These are phyloP conservation scores for Lactarius pseudohatsudake DNA, from an alignment of 768 basidiomycete species.

Conservation along the genomic window DNA sequence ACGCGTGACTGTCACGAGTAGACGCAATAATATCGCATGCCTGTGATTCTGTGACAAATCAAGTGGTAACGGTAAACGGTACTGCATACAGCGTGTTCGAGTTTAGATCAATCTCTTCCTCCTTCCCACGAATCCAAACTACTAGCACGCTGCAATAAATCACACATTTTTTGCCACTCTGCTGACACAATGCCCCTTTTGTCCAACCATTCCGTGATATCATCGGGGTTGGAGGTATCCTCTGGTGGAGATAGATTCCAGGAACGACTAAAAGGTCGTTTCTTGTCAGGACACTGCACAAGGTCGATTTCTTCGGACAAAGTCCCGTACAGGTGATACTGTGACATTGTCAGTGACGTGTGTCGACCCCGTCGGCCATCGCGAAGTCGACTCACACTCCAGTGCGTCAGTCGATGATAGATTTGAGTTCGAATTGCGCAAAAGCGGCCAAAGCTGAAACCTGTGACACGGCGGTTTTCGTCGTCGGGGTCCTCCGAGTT, in stretches of 20 bases:
- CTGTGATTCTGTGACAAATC: neutral
- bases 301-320: slow-evolving; percentile 60
- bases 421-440: slow-evolving; percentile 67
- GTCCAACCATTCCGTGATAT: slow-evolving; percentile 81
- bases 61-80: neutral
- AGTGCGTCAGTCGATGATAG: slow-evolving; percentile 75
- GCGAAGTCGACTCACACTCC: slow-evolving; percentile 60
- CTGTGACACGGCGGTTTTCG: slow-evolving; percentile 19
- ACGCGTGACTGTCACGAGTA: neutral
- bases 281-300: slow-evolving; percentile 43
- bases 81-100: too few species aligned
- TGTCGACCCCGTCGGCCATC: neutral
- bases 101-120: slow-evolving; percentile 36
- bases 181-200: slow-evolving; percentile 60
- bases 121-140: slow-evolving; percentile 56
- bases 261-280: slow-evolving; percentile 52
- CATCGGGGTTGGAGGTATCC: slow-evolving; percentile 71
- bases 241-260: slow-evolving; percentile 59
- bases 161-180: slow-evolving; percentile 69
- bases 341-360: neutral
- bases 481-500: slow-evolving; percentile 34
- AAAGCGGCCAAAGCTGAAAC: slow-evolving; percentile 72
- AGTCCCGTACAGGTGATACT: slow-evolving; percentile 66
- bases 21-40: neutral
- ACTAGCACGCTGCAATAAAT: slow-evolving; percentile 73